Conservation (phyloP, 2,329 filamentous ascomycete species). For the Pyricularia grisea region DNA sequence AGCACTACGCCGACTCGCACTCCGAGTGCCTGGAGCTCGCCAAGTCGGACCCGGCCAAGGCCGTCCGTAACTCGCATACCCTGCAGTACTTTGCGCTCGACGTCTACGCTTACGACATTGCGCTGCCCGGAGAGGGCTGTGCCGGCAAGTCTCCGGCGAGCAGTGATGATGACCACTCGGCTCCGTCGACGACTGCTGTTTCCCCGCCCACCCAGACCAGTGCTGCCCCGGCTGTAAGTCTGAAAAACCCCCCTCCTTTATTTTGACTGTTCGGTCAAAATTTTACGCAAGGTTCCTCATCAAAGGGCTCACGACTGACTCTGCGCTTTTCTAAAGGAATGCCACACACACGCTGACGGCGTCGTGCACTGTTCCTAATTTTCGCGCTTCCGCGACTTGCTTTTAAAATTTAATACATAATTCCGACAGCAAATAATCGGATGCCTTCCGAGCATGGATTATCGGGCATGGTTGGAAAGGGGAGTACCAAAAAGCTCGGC, state of each 20-base stretch:
- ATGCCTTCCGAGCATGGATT: not conserved
- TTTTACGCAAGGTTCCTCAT: not conserved
- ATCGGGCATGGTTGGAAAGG: not conserved
- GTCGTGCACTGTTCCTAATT: slow-evolving; percentile 21
- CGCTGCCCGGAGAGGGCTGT: slow-evolving; percentile 53
- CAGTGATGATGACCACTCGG: not conserved
- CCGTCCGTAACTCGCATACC: slow-evolving; percentile 48
- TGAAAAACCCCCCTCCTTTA: slow-evolving; percentile 6
- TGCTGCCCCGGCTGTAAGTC: slow-evolving; percentile 35
- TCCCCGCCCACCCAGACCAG: slow-evolving; percentile 10
- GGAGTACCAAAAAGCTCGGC: not conserved
- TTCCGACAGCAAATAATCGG: not conserved
- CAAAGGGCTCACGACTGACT: not conserved
- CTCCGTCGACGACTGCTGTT: not conserved
- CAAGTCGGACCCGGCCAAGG: slow-evolving; percentile 31
- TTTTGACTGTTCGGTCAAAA: not conserved
- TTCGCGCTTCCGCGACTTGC: not conserved
- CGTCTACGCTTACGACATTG: slow-evolving; percentile 56
- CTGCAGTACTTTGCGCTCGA: slow-evolving; percentile 63
- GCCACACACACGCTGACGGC: slow-evolving; percentile 31
- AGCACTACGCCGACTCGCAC: slow-evolving; percentile 54
- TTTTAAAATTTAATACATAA: not conserved
- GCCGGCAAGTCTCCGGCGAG: slow-evolving; percentile 28
- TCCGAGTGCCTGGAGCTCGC: slow-evolving; percentile 43
- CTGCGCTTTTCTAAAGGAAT: slow-evolving; percentile 29